Evolutionary conservation across 129 eudicot genomes (phyloP), one percentile per base, ranked within the genome.

Genomic region (Lactuca saligna): DNA sequence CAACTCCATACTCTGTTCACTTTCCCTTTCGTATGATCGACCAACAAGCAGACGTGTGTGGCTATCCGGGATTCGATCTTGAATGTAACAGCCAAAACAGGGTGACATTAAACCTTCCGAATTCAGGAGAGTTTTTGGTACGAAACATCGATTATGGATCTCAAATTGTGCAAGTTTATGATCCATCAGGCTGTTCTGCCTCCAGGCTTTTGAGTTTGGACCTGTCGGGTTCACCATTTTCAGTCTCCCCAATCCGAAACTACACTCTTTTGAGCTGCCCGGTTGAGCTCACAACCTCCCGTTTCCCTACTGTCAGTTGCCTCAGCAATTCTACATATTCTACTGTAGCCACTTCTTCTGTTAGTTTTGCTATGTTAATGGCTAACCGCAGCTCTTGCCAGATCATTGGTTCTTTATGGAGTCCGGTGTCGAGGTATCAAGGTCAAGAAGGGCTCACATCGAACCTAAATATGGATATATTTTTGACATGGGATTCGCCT

Each of bases 321-420:
- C 92, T 91, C 8, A 78, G 96, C 61, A 91, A 91, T 60, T 87
- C 95, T 39, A 81, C 83, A 6, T 39, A 57, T 20, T 82, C 87
- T 5, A 77, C 72, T 13, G 0, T 85, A 13, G 95, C 95, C 12
- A 83, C 89, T 63, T 56, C 85, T 12, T 75, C 86, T 2, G 72
- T 16, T 46, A 39, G 55, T 44, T 62, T 82, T 46, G 87, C 73
- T 15, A 53, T 8, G 10, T 25, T 12, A 44, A 56, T 82, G 77
- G 71, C 44, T 15, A 69, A 68, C 61, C 55, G 12, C 69, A 68
- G 49, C 0, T 57, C 41, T 54, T 84, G 90, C 51, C 55, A 44
- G 46, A 50, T 66, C 29, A 55, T 75, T 3, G 71, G 16, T 42
- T 69, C 67, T n/a, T 20, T 79, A 72, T 60, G 54, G 35, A 60